These are phyloP conservation scores for Boletus holoroseus DNA, from an alignment of 1,284 basidiomycete genomes.

Conservation along the genomic window DNA sequence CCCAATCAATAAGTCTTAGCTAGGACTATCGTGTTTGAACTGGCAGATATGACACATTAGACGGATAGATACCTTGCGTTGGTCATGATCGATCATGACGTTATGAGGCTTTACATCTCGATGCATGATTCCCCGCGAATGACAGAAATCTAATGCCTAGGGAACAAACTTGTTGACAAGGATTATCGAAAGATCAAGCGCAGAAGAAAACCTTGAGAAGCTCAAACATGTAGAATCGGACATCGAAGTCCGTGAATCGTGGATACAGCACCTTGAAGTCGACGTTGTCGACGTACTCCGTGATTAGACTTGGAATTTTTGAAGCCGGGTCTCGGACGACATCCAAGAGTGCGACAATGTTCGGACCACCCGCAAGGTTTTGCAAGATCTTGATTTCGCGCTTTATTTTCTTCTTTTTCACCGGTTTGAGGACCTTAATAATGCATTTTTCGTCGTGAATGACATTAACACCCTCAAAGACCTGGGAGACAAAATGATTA, in stretches of 20 bases:
- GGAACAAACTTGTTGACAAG: constrained; percentile 6
- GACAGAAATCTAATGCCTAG: constrained; percentile 94
- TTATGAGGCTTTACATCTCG: constrained; percentile 99
- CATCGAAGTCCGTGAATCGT: constrained; percentile 91
- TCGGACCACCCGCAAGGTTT: constrained; percentile 95
- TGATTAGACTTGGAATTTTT: constrained; percentile 96
- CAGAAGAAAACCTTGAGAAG: constrained; percentile 72
- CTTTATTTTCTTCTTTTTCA: constrained; percentile 99
- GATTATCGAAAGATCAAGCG: constrained; percentile 7
- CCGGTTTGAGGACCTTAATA: constrained; percentile 98
- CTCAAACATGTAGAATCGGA: constrained; percentile 96
- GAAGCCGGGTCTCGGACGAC: constrained; percentile 92
- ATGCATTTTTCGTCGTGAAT: constrained; percentile 93
- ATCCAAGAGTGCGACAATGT: constrained; percentile 83
- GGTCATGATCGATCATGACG: constrained; percentile 99
- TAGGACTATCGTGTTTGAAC: constrained; percentile 33
- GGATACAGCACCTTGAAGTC: constrained; percentile 98
- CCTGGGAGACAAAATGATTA: constrained; percentile 44
- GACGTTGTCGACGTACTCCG: constrained; percentile 98
- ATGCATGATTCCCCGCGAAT: constrained; percentile 99
- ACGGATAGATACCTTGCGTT: constrained; percentile 66
- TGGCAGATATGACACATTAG: neutral
- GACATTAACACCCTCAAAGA: constrained; percentile 96
- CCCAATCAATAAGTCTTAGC: constrained; percentile 98
- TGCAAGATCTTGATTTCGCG: constrained; percentile 98